Conservation (phyloP, 176 grass and related monocot genomes). For the Zoysia japonica region DNA sequence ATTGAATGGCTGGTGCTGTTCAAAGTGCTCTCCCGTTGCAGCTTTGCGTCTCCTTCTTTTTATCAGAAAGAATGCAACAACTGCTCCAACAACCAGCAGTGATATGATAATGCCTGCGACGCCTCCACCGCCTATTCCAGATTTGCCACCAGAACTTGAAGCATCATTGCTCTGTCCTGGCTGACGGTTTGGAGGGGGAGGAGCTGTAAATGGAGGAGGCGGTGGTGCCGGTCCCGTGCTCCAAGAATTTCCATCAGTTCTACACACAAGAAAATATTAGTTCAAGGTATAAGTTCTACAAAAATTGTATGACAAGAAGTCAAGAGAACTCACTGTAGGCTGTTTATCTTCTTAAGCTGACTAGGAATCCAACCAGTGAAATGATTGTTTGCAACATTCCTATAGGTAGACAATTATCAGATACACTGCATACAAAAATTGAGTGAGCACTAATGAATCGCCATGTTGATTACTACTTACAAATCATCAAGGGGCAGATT, state of each 20-base stretch:
- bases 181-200: constrained; percentile 62
- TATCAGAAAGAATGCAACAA: constrained; percentile 74
- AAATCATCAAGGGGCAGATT: constrained; percentile 76
- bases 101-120: constrained; percentile 89
- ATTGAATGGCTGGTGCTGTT: constrained; percentile 75
- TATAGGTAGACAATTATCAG: constrained; percentile 49
- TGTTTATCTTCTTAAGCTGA: constrained; percentile 91
- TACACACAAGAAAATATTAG: constrained; percentile 41
- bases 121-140: constrained; percentile 72
- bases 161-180: constrained; percentile 56
- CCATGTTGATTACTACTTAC: constrained; percentile 59
- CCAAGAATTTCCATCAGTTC: constrained; percentile 94
- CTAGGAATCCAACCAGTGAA: constrained; percentile 98
- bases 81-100: constrained; percentile 71
- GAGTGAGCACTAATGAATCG: constrained; percentile 18
- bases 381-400: constrained; percentile 84
- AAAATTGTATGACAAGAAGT: constrained; percentile 14
- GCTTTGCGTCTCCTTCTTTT: constrained; percentile 59
- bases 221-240: constrained; percentile 80
- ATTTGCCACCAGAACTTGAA: constrained; percentile 56
- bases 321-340: constrained; percentile 72
- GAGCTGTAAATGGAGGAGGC: constrained; percentile 82
- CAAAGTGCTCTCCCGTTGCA: constrained; percentile 53
- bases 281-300: constrained; percentile 29
- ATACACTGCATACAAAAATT: constrained; percentile 34